A percentile compares a stretch with the other conserved stretches of the same genome.
These are phyloP conservation scores for Pseudohyphozyma bogoriensis DNA, from an alignment of 768 basidiomycete species.

Conservation along the genomic window DNA sequence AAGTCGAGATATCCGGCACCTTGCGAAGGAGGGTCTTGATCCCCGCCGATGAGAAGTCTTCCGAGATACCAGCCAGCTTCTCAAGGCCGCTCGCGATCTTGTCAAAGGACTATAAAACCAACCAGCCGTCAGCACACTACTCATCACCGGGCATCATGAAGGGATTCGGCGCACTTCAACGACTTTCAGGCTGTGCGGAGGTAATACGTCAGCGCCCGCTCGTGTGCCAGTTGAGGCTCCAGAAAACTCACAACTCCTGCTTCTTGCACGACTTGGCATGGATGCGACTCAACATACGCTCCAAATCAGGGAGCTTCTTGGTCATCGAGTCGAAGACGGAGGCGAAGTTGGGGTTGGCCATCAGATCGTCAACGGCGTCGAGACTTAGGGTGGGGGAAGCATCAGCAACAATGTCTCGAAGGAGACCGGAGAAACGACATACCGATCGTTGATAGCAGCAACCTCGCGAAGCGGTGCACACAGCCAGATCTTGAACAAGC, in stretches of 20 bases:
- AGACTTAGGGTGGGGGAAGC: constrained; percentile 46
- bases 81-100: constrained; percentile 58
- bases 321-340: constrained; percentile 61
- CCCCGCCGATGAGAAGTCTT: constrained; percentile 64
- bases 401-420: constrained; percentile 8
- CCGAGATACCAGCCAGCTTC: constrained; percentile 51
- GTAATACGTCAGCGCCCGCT: not conserved
- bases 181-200: constrained; percentile 3
- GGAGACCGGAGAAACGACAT: constrained; percentile 22
- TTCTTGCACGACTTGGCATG: constrained; percentile 85
- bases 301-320: constrained; percentile 79
- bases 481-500: constrained; percentile 92
- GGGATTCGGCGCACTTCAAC: too few relatives aligned
- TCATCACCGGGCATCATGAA: too few relatives aligned
- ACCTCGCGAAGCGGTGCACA: constrained; percentile 79
- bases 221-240: not conserved
- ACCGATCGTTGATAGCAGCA: constrained; percentile 81
- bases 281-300: constrained; percentile 86
- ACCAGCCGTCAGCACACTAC: too few relatives aligned
- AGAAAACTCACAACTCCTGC: constrained; percentile 52
- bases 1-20: constrained; percentile 65
- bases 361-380: constrained; percentile 86
- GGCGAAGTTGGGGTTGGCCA: constrained; percentile 67
- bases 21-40: constrained; percentile 64
- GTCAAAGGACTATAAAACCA: constrained; percentile 66